Base-by-base conservation (phyloP, 805 yeast genomes). In the Candida maris region DNA sequence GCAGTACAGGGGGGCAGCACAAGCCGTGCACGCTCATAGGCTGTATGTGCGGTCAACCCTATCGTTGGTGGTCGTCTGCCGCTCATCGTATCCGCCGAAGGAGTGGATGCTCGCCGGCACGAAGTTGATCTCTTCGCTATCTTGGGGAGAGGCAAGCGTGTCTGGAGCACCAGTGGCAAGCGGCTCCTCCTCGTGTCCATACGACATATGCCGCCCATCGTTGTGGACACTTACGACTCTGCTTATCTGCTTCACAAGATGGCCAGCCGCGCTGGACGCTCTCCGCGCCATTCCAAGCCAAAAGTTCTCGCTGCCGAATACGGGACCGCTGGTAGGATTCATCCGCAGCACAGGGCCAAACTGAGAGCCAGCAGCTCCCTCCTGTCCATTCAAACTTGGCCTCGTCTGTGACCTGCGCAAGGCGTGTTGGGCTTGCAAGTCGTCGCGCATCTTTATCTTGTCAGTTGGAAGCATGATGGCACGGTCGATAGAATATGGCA, bases 401-500 rank as follows among this genome's bases (percentile, higher is more conserved):
- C 14, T n/a, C 2, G 62, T 58, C 4, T 54, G 52, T 0, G 57
- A 42, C 32, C 64, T 44, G 29, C 51, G 46, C 38, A 60, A 26
- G 10, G 61, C 48, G 42, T 71, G 80, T 19, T 67, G 56, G 27
- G 75, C 82, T 58, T 80, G 84, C 9, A 73, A 62, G 41, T 64
- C 67, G 59, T 83, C 93, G 49, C 83, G 66, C 48, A 68, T 62
- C 19, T 73, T 71, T 73, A 82, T 69, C 42, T 75, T 73, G 12
- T 79, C 81, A 35, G 82, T 75, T 6, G 94, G 91, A 34, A 91
- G 59, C 71, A 91, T 80, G 46, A 93, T 84, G 24, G 98, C 97
- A 57, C 98, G 78, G 62, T 93, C 98, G 39, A 93, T 73, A 0
- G 89, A 69, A 56, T 91, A 88, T 1, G 98, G 98, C 41, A 93